Conservation (phyloP, 2,329 filamentous ascomycete species). For the Trichoderma sp. region DNA sequence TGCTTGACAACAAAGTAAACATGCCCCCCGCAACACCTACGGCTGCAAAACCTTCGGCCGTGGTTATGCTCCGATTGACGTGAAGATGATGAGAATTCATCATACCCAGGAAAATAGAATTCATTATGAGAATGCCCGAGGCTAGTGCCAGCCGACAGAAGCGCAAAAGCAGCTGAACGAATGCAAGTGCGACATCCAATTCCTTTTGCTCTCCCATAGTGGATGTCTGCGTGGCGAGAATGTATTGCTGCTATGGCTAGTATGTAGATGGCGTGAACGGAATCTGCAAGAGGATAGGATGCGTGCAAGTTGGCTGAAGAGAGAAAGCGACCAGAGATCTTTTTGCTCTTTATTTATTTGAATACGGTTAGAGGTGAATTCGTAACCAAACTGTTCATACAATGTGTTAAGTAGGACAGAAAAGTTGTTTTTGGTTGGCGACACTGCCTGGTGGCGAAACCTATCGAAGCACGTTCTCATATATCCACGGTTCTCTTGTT, state of each 20-base stretch:
- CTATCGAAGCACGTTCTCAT: too few relatives aligned
- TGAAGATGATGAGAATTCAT: neutral
- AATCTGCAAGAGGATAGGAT: neutral
- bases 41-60: neutral
- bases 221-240: neutral
- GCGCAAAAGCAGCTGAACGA: neutral
- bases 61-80: neutral
- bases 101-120: neutral
- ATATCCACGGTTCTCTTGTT: too few relatives aligned
- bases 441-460: too few relatives aligned
- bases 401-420: too few relatives aligned
- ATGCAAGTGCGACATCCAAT: too few relatives aligned
- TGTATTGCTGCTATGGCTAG: neutral
- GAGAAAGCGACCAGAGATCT: neutral
- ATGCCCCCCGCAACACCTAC: neutral
- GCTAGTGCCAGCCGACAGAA: too few relatives aligned
- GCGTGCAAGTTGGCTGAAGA: neutral
- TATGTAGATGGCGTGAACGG: neutral
- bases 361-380: too few relatives aligned
- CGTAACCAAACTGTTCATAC: too few relatives aligned
- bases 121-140: neutral
- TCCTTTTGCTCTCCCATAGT: too few relatives aligned
- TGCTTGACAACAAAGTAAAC: neutral
- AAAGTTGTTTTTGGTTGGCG: too few relatives aligned
- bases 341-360: neutral